These are phyloP conservation scores for Fusarium circinatum DNA, from an alignment of 2,329 filamentous ascomycete species.

Conservation along the genomic window DNA sequence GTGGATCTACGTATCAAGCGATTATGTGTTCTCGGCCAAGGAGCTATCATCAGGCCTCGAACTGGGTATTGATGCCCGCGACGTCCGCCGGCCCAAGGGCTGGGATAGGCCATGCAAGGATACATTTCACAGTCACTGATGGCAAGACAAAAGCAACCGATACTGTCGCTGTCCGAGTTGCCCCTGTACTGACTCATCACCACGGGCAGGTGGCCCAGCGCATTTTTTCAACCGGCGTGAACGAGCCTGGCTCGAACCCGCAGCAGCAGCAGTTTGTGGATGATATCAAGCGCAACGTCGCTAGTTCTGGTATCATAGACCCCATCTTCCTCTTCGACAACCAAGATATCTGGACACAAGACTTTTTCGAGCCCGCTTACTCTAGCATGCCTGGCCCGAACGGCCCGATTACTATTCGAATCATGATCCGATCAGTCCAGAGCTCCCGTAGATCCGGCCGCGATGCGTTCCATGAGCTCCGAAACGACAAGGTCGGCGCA, in stretches of 20 bases:
- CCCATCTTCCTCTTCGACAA: constrained; percentile 17
- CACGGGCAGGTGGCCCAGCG: constrained; percentile 46
- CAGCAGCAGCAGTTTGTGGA: not conserved
- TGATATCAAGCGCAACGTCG: constrained; percentile 10
- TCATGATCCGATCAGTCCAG: constrained; percentile 48
- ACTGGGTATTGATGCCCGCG: constrained; percentile 50
- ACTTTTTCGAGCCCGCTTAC: constrained; percentile 53
- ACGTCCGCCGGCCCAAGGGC: constrained; percentile 33
- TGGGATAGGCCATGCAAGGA: constrained; percentile 46
- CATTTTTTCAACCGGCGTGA: constrained; percentile 20
- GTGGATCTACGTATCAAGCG: constrained; percentile 42
- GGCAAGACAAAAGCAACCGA: constrained; percentile 34
- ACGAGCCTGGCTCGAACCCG: not conserved
- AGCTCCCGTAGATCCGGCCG: constrained; percentile 43
- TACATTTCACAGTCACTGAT: constrained; percentile 46
- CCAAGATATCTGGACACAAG: constrained; percentile 50
- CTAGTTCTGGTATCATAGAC: constrained; percentile 8
- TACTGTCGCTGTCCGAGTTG: constrained; percentile 47
- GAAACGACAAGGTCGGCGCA: constrained; percentile 43
- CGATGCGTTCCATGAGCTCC: constrained; percentile 46
- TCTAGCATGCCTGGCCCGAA: constrained; percentile 52
- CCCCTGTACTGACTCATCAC: constrained; percentile 51
- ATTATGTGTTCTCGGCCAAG: constrained; percentile 42
- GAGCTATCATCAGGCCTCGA: constrained; percentile 46
- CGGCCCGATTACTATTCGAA: constrained; percentile 45